Evolutionary conservation across 805 yeast genomes (phyloP), one percentile per base, ranked within the genome.

Genomic region (Zygosaccharomyces lentus): DNA sequence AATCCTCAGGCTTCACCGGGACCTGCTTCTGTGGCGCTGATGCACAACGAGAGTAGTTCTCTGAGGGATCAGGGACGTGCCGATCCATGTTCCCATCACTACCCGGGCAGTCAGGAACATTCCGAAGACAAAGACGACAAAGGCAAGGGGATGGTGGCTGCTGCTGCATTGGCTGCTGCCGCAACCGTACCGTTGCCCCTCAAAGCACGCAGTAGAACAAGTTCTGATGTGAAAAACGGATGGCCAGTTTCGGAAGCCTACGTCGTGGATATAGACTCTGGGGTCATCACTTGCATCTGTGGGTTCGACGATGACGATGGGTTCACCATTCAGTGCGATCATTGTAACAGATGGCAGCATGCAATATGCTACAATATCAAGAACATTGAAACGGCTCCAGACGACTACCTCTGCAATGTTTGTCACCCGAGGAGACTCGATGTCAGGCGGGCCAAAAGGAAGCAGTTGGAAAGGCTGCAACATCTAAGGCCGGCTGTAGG

Each of bases 341-440:
- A 79, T 27, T 90, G 98, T 65, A 82, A 78, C 64, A 78, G 96
- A 51, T 90, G 97, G 97, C 96, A 90, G 62, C 98, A 90, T 68
- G 89, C 93, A 23, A 73, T 78, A n/a, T 90, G 98, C 66, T 87
- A 88, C 78, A 84, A 84, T 6, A 87, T 86, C 47, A 72, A 72
- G 37, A 77, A 82, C 37, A 79, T 77, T 47, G 84, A 78, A 32
- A 82, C 84, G 41, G 95, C 82, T 0, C 96, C 96, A 0, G 96
- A 88, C 46, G 80, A 79, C 43, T 90, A 85, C 61, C 70, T 78
- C 24, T 90, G 98, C 61, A 86, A 85, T 59, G 73, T 73, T 38
- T 90, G 98, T 67, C 83, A 82, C 46, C 77, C 77, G 15, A 65
- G 77, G 48, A 61, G 65, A 34, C 53, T 76, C 58, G 77, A 76